Percentiles rank a stretch among this genome's conserved stretches.
Conservation (phyloP, 2,329 filamentous ascomycete genomes). For the Grosmannia penicillata region DNA sequence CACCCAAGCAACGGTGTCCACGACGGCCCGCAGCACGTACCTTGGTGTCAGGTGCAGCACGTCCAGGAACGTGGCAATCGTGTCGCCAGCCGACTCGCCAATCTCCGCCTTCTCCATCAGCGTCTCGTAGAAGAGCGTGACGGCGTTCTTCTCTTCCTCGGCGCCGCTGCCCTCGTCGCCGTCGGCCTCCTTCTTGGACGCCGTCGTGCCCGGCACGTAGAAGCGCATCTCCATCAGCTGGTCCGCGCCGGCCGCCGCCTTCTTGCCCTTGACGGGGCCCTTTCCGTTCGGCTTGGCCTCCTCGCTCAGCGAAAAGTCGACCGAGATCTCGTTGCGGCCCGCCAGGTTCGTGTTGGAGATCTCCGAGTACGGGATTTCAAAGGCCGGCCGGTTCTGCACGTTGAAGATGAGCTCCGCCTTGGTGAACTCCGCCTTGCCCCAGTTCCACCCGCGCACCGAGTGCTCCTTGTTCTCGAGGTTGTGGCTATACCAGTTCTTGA, state of each 20-base stretch:
- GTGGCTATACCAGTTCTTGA: slow-evolving; percentile 97
- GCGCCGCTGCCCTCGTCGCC: slow-evolving; percentile 53
- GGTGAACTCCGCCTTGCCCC: slow-evolving; percentile 94
- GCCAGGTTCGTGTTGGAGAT: slow-evolving; percentile 96
- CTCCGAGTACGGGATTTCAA: slow-evolving; percentile 93
- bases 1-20: no score
- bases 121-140: slow-evolving; percentile 94
- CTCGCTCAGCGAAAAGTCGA: slow-evolving; percentile 75
- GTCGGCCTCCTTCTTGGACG: slow-evolving; percentile 59
- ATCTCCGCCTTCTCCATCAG: slow-evolving; percentile 98
- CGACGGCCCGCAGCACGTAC: no score
- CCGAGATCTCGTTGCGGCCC: slow-evolving; percentile 92
- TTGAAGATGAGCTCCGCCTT: slow-evolving; percentile 94
- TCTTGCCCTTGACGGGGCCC: slow-evolving; percentile 66
- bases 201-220: slow-evolving; percentile 86
- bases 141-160: slow-evolving; percentile 84
- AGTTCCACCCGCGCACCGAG: slow-evolving; percentile 93
- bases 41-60: slow-evolving; percentile 92
- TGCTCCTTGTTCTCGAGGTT: slow-evolving; percentile 88
- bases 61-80: slow-evolving; percentile 92
- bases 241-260: slow-evolving; percentile 76
- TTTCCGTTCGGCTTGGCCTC: slow-evolving; percentile 61
- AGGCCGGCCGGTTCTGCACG: slow-evolving; percentile 89
- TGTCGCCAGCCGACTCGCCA: slow-evolving; percentile 96
- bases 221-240: slow-evolving; percentile 98